Evolutionary conservation across 768 basidiomycete genomes (phyloP), one percentile per base, ranked within the genome.

Genomic region (Tulasnella calospora): DNA sequence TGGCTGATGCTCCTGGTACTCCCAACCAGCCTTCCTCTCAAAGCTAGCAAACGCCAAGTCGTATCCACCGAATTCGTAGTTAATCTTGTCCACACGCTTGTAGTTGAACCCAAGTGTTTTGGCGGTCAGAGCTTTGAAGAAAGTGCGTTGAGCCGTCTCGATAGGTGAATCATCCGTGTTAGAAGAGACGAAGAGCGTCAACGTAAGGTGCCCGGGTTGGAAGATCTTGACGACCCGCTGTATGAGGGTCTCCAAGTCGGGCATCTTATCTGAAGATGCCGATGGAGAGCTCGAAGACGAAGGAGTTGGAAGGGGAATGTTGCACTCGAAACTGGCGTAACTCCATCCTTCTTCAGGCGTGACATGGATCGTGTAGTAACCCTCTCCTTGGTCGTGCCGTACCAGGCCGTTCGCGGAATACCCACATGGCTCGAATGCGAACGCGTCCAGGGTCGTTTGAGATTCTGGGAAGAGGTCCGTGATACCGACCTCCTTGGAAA

Each of bases 281-380:
- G 61, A 84, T 80, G 61, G 86, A 83, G 67, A 92, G 86, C 69
- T 72, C 5, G 79, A 71, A 33, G 61, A 67, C 21, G 47, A 51
- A 15, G 30, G 3, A 30, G 77, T 70, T 5, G 84, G 83, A 27
- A 85, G 78, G 5, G 94, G 94, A n/a, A 98, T 90, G 85, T 99
- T 99, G 86, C 95, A 97, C 85, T 99, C 98, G 86, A 99, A 99
- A 82, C 93, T 95, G 80, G 98, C 98, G 84, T 98, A 99, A 70
- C 96, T 98, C 93, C 95, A 99, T 77, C 94, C 97, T 82, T 94
- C 91, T 84, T 99, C 98, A 36, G 98, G 98, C 0, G 98, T 99
- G 79, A 99, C 97, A 83, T 99, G 98, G 77, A 99, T 97, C 9
- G 95, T 98, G 84, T 94, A 98, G 85, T 99, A 99, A 51, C 97